phyloP scores from a whole-genome alignment of 2,329 filamentous ascomycete species.

The Trichoderma atroviride region DNA sequence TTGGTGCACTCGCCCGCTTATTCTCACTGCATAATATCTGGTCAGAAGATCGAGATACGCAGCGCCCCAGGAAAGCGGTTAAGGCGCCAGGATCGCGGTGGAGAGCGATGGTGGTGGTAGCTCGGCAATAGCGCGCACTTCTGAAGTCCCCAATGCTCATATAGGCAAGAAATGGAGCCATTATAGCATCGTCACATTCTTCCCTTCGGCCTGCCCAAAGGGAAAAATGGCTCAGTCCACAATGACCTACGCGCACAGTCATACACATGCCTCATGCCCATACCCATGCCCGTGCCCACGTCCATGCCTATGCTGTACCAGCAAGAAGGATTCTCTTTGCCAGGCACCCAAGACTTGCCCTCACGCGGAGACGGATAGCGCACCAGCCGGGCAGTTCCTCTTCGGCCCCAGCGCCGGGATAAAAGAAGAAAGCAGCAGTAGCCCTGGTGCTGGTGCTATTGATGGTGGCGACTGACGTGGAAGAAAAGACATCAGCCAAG shows the following conservation, averaged over 20 bases:
- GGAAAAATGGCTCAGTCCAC: conserved; percentile 20
- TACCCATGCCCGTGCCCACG: not conserved
- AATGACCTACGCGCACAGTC: conserved; percentile 4
- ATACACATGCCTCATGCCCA: conserved; percentile 16
- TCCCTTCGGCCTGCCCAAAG: conserved; percentile 20
- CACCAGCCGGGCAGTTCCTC: conserved; percentile 1
- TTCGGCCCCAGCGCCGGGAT: not conserved
- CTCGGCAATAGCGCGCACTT: conserved; percentile 17
- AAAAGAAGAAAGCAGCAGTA: not conserved
- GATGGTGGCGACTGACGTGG: not conserved
- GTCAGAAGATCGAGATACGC: conserved; percentile 27
- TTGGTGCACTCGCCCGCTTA: conserved; percentile 14
- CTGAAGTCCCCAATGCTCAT: not conserved
- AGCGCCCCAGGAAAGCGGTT: conserved; percentile 22
- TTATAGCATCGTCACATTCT: conserved; percentile 22
- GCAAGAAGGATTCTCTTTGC: conserved; percentile 17
- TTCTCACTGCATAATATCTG: conserved; percentile 22
- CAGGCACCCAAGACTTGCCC: not conserved
- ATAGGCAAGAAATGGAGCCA: conserved; percentile 14
- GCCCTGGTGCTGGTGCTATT: not conserved
- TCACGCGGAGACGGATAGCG: conserved; percentile 12
- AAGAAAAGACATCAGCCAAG: not conserved
- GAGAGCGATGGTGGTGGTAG: not conserved
- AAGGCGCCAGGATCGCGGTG: conserved; percentile 19
- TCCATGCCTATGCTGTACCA: conserved; percentile 4